Base-by-base conservation (phyloP, 1,284 basidiomycete genomes). In the Chiua sp. region DNA sequence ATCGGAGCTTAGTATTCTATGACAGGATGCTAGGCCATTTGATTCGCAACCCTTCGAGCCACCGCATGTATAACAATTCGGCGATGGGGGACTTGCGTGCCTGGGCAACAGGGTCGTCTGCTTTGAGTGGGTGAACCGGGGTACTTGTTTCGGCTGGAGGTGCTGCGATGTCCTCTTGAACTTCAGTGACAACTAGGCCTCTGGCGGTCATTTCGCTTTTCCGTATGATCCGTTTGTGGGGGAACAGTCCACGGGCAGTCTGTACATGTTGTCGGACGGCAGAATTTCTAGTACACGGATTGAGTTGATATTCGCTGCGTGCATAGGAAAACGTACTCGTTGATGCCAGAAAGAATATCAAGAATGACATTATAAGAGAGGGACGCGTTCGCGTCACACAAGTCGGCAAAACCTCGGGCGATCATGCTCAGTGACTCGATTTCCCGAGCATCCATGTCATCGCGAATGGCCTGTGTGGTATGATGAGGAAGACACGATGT, bases 11-110 rank as follows among this genome's bases (percentile, higher is more conserved):
- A 47, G 7, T 54, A 35, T 51, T 35, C 66, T 56, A 68, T 56
- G 60, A 90, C 62, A 88, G 75, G 57, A 91, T 80, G 69, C 81
- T 91, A 6, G 93, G 92, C 93, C 93, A 94, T 72, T 94, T 94
- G 69, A 94, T 79, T 77, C 87, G 90, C 56, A 98, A 77, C 3
- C 94, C 95, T 71, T 98, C 94, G 30, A 98, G 79, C 96, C 96
- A 98, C 51, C 97, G 87, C 81, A 96, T 91, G 74, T 98, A 98
- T 32, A 98, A 80, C 64, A 98, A 81, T 72, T 98, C 96, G 22
- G 95, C 91, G 46, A 98, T 95, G 3, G 96, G 95, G 23, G 89
- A 91, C 72, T 88, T 90, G 63, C 84, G 80, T 49, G 78, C 69
- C 13, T 80, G 77, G 4, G 75, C 59, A 50, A 55, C 53, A 10